Evolutionary conservation across 139 green algal genomes (phyloP), one percentile per base, ranked within the genome.

Genomic region (Chlamydomonas sphaeroides): DNA sequence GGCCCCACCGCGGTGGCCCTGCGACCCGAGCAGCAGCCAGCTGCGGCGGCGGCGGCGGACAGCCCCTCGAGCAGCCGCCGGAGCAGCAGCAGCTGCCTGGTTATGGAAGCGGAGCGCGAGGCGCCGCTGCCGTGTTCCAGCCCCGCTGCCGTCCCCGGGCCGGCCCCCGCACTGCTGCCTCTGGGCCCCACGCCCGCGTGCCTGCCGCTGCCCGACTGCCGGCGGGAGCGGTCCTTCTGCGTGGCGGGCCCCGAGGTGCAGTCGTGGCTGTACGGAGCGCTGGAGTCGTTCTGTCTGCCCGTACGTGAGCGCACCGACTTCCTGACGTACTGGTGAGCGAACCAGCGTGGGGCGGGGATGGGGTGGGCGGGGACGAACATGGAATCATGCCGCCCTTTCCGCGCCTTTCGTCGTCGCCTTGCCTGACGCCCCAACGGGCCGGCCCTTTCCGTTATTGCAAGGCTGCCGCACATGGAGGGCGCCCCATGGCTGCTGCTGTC

Each of bases 381-480:
- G 45, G 45, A 21, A 53, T 53, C 11, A 53, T 53, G 45, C 10
- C 14, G 11, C 14, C 45, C 10, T 53, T 14, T 53, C 45, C 45
- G 11, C 14, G 14, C 45, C 45, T 53, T n/a, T n/a, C n/a, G n/a
- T n/a, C n/a, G n/a, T 53, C 11, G 14, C 45, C 45, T 14, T 53
- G 14, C 45, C 45, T 53, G 10, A 14, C 11, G 45, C 45, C 45
- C 14, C 45, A 21, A 53, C 45, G 45, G 45, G 45, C 45, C 45
- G 10, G 11, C 14, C 10, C 45, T 14, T 10, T 53, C 45, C 45
- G 14, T 53, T 10, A 53, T 53, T 53, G 2, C 3, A 21, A n/a
- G 51, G 68, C 21, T 77, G 69, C 69, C 69, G 18, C n/a, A 77
- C 69, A 77, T 77, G 69, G 48, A 45, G 45, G 69, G 69, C 48